A percentile compares a stretch with the other conserved stretches of the same genome.
Evolutionary conservation across 805 yeast species (phyloP).

Genomic region (Sungouiozyma intestinalis): DNA sequence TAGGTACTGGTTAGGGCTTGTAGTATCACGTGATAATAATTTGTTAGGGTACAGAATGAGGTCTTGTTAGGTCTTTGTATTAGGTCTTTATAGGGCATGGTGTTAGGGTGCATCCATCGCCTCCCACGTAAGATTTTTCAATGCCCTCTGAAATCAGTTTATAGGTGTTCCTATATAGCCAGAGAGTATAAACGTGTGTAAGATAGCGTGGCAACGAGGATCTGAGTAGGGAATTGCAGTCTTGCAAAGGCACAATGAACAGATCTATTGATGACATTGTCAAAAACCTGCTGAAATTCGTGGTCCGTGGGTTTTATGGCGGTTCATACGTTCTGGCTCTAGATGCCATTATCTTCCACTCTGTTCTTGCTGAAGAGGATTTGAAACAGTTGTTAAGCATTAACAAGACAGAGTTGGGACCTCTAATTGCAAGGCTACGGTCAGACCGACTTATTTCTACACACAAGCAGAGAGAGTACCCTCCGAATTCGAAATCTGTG

Average conservation of each 20-base stretch:
- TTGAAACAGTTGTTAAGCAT: constrained; percentile 69
- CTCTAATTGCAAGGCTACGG: constrained; percentile 66
- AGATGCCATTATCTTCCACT: constrained; percentile 81
- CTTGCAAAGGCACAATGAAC: too few relatives aligned
- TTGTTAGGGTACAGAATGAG: too few relatives aligned
- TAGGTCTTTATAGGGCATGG: too few relatives aligned
- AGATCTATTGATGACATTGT: constrained; percentile 34
- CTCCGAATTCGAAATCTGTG: constrained; percentile 52
- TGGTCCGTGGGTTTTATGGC: constrained; percentile 78
- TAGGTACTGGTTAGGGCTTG: too few relatives aligned
- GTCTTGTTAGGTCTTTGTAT: too few relatives aligned
- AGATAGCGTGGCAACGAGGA: neutral
- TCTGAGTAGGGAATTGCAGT: neutral
- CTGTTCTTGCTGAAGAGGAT: constrained; percentile 89
- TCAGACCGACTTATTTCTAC: constrained; percentile 73
- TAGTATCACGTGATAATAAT: too few relatives aligned
- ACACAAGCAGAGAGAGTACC: constrained; percentile 64
- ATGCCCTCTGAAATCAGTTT: neutral
- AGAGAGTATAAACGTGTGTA: neutral
- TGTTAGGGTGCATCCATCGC: too few relatives aligned
- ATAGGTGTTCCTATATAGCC: neutral
- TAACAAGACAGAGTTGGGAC: constrained; percentile 76
- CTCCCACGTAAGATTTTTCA: too few relatives aligned
- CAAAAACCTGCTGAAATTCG: constrained; percentile 53
- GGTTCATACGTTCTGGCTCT: constrained; percentile 72